phyloP scores from a whole-genome alignment of 139 green algal species.

The Micractinium conductrix region DNA sequence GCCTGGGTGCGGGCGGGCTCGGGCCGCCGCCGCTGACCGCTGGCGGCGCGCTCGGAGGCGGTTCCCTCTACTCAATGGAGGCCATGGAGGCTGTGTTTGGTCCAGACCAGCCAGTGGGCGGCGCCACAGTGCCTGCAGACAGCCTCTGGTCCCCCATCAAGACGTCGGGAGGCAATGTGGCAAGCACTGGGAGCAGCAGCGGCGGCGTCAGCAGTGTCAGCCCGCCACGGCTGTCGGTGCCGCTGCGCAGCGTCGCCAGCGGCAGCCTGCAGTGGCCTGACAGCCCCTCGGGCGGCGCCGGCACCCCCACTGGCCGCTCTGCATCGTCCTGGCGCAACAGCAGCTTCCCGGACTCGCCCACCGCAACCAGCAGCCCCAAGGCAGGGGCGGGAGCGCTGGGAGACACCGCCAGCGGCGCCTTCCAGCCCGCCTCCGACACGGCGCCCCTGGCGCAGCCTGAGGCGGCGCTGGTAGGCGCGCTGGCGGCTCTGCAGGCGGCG shows the following conservation, averaged over 20 bases:
- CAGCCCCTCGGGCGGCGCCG: neutral
- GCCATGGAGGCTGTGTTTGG: constrained; percentile 30
- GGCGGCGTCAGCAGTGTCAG: neutral
- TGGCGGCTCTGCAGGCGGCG: constrained; percentile 50
- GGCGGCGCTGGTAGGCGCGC: neutral
- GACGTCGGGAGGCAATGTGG: neutral
- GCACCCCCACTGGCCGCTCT: neutral
- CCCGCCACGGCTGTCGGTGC: neutral
- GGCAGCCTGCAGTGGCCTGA: constrained; percentile 3
- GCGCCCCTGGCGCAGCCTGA: constrained; percentile 13
- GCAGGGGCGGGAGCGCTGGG: neutral
- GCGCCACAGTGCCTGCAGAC: neutral
- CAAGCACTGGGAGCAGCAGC: too few species aligned
- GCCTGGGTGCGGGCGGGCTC: neutral
- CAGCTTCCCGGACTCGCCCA: neutral
- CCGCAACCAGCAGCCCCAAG: neutral
- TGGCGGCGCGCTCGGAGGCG: neutral
- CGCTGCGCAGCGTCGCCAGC: neutral
- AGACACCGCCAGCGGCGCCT: neutral
- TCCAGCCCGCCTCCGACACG: neutral
- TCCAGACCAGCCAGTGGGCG: constrained; percentile 4
- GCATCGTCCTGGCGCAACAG: neutral
- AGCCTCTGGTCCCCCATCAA: constrained; percentile 9
- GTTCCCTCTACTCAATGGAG: constrained; percentile 10
- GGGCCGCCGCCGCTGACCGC: neutral